Conservation (phyloP, 2,329 filamentous ascomycete genomes). For the Fusarium sp. region DNA sequence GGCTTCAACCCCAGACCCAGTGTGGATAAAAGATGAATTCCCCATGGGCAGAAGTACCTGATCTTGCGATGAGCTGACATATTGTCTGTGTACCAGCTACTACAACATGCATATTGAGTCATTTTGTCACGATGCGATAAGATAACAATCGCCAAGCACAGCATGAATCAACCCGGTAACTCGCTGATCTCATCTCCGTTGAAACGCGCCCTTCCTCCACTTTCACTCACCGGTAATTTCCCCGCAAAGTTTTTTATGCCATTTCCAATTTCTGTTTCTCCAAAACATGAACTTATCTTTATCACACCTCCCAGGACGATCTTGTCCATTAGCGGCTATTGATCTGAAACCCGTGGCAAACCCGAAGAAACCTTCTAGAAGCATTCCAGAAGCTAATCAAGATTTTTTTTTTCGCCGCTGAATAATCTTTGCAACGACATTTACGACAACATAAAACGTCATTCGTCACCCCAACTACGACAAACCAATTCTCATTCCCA, state of each 20-base stretch:
- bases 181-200: neutral
- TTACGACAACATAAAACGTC: neutral
- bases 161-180: neutral
- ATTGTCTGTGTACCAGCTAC: fast-evolving
- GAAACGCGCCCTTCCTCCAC: neutral
- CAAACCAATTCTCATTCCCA: neutral
- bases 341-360: constrained; percentile 1
- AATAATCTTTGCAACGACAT: constrained; percentile 15
- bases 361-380: constrained; percentile 25
- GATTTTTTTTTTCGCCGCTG: neutral
- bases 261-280: neutral
- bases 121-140: neutral
- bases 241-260: neutral
- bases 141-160: neutral
- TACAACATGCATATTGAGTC: neutral
- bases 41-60: constrained; percentile 4
- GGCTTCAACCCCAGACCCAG: constrained; percentile 29
- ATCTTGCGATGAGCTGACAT: neutral
- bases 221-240: neutral
- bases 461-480: neutral
- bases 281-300: neutral
- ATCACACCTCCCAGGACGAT: neutral
- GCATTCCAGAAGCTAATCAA: constrained; percentile 16
- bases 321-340: neutral
- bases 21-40: constrained; percentile 8